Evolutionary conservation across 2,329 filamentous ascomycete species (phyloP), one percentile per base, ranked within the genome.

Genomic region (Fusarium dimerum): DNA sequence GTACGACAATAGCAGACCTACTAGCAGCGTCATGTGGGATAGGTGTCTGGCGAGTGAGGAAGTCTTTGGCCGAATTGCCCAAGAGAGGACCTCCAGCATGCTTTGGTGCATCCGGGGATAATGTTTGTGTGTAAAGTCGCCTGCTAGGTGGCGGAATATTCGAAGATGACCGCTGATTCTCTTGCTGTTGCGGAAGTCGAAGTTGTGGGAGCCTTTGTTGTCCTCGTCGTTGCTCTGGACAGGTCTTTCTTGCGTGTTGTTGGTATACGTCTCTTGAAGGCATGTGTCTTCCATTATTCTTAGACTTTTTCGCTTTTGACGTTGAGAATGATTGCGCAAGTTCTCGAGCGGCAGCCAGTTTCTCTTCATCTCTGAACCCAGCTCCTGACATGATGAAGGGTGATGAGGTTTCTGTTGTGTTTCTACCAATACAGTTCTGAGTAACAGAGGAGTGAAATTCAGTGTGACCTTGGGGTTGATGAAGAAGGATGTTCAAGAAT

Each of bases 281-380:
- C 8, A 3, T 32, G 34, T 17, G 20, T 20, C 40, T 39, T 26
- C 20, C 20, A 26, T 26, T 26, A 9, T 16, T 49, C 15, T 17
- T 42, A 15, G 43, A 39, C 6, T 54, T 60, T 3, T 18, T 6
- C 2, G 47, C 49, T 15, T 57, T 53, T 12, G 50, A 50, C 39
- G 20, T 45, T 9, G 41, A 34, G 48, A 72, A 72, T 39, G 55
- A 59, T 2, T 44, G 40, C 2, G 61, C 61, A 12, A 72, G 61
- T 6, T 59, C 66, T 15, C 51, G 51, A 13, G 70, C 70, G 10
- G 56, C 69, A 13, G 52, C 55, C 3, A 72, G 45, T 38, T 61
- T 69, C 9, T 58, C 55, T 0, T 54, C 20, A 18, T 71, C 64
- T 9, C 57, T 57, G 30, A 55, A 71, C 1, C 55, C 58, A 3